Evolutionary conservation across 2,329 filamentous ascomycete species (phyloP).

Genomic region (Colletotrichum trifolii): DNA sequence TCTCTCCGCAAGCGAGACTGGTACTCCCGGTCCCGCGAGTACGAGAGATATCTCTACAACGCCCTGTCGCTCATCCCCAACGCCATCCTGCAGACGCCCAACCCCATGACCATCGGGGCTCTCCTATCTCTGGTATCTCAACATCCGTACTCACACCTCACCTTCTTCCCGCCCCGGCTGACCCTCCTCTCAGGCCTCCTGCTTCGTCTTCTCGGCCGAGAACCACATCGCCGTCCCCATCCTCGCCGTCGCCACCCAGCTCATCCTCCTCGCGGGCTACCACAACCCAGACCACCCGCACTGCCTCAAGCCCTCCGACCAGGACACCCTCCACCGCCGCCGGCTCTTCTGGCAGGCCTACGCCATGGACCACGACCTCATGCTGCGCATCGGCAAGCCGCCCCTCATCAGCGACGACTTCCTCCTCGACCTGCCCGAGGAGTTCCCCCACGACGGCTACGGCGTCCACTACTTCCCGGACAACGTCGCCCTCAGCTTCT

Average conservation of each 20-base stretch:
- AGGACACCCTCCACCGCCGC: neutral
- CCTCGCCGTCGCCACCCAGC: slow-evolving; percentile 4
- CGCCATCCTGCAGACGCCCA: slow-evolving; percentile 1
- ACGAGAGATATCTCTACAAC: slow-evolving; percentile 8
- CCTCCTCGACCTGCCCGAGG: slow-evolving; percentile 12
- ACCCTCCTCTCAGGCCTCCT: neutral
- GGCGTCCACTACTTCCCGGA: slow-evolving; percentile 2
- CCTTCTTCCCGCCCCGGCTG: neutral
- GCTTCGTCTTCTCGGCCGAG: neutral
- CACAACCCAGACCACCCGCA: neutral
- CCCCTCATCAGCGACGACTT: slow-evolving; percentile 14
- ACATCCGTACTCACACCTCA: fast-evolving
- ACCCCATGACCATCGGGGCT: slow-evolving; percentile 11
- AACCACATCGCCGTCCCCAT: slow-evolving; percentile 9
- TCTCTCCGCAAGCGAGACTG: neutral
- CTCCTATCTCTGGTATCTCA: slow-evolving; percentile 7
- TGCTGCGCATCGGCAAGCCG: slow-evolving; percentile 16
- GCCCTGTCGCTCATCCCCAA: slow-evolving; percentile 10
- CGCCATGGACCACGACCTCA: slow-evolving; percentile 12
- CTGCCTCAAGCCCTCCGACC: neutral
- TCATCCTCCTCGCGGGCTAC: slow-evolving; percentile 9
- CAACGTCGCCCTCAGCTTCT: slow-evolving; percentile 2
- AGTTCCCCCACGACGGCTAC: slow-evolving; percentile 2
- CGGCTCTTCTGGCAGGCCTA: slow-evolving; percentile 12
- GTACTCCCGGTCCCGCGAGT: neutral